These are phyloP conservation scores for Saccharomycopsis guyanensis DNA, from an alignment of 805 yeast species.

Conservation along the genomic window DNA sequence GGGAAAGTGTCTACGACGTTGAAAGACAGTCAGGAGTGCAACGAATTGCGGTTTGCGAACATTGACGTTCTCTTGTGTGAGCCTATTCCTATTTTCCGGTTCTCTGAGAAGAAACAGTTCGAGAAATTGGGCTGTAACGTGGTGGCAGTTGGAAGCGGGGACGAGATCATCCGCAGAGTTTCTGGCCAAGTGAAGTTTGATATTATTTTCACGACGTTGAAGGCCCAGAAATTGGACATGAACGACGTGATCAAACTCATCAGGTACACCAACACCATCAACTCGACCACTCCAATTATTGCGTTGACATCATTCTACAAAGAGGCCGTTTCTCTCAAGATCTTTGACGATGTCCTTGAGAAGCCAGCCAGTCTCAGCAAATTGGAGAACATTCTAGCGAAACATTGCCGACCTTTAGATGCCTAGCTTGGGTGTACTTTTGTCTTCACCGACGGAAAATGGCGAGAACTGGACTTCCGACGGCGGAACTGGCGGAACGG, in stretches of 20 bases:
- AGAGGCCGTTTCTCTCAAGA: slow-evolving; percentile 48
- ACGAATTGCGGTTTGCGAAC: slow-evolving; percentile 23
- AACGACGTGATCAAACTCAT: slow-evolving; percentile 72
- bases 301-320: slow-evolving; percentile 65
- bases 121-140: slow-evolving; percentile 73
- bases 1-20: slow-evolving; percentile 1
- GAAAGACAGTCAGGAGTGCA: neutral
- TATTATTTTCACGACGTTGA: slow-evolving; percentile 68
- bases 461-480: too few relatives aligned
- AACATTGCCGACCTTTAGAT: slow-evolving; percentile 1
- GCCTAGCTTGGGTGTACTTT: too few relatives aligned
- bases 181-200: slow-evolving; percentile 83
- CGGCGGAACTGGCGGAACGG: too few relatives aligned
- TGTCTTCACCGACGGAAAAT: neutral
- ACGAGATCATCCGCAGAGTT: slow-evolving; percentile 72
- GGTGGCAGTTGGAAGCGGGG: slow-evolving; percentile 68
- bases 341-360: slow-evolving; percentile 64
- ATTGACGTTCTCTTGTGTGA: slow-evolving; percentile 78
- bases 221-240: slow-evolving; percentile 59
- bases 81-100: slow-evolving; percentile 76
- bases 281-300: slow-evolving; percentile 68
- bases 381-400: slow-evolving; percentile 20
- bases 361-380: slow-evolving; percentile 42
- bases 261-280: slow-evolving; percentile 68
- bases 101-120: slow-evolving; percentile 53